Percentiles rank a stretch among this genome's conserved stretches.
These are phyloP conservation scores for Glycine soja DNA, from an alignment of 306 rosid genomes.

Conservation along the genomic window DNA sequence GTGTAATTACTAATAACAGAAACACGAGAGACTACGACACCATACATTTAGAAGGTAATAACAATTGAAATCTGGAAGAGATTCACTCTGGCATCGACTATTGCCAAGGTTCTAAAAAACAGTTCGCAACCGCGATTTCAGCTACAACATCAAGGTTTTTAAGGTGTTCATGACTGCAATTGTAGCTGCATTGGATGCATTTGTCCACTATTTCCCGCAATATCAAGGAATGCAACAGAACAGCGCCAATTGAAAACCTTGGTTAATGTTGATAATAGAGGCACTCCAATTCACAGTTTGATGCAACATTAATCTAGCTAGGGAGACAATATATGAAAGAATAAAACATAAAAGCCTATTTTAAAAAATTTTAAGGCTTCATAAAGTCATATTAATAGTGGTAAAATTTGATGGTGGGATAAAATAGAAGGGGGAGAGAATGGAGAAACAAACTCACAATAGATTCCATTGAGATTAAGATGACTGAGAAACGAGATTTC, in stretches of 20 bases:
- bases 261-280: background rate
- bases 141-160: background rate
- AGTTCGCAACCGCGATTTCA: background rate
- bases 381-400: background rate
- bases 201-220: background rate
- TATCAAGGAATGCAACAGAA: background rate
- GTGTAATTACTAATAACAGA: constrained; percentile 9
- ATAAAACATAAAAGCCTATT: background rate
- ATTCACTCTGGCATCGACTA: background rate
- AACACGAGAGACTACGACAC: background rate
- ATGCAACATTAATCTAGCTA: background rate
- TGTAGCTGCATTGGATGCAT: background rate
- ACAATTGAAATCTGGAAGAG: background rate
- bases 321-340: background rate
- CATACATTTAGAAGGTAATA: constrained; percentile 13
- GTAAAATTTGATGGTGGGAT: background rate
- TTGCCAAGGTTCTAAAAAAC: background rate
- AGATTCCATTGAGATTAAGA: constrained; percentile 59
- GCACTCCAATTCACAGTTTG: constrained; percentile 28
- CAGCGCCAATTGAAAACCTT: background rate
- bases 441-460: constrained; percentile 53
- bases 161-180: background rate
- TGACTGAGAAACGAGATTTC: constrained; percentile 7
- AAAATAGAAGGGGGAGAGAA: background rate
- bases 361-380: background rate